These are phyloP conservation scores for Mucor piriformis DNA, from an alignment of 371 early-diverging fungal species.

Conservation along the genomic window DNA sequence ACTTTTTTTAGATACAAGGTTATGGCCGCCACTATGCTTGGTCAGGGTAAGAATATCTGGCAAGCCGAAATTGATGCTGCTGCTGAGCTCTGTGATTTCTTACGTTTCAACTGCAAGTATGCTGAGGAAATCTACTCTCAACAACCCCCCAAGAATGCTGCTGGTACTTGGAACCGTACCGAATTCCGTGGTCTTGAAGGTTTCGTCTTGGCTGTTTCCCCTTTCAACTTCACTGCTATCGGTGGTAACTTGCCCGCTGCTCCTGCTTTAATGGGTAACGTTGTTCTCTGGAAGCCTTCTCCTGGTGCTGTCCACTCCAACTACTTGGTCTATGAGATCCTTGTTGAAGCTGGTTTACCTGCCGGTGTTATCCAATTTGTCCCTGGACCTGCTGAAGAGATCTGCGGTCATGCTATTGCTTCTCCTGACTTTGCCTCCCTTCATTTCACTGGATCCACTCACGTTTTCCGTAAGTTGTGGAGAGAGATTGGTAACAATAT, in stretches of 20 bases:
- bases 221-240: conserved; percentile 99
- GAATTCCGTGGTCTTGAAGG: conserved; percentile 97
- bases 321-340: conserved; percentile 87
- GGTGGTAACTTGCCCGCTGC: conserved; percentile 95
- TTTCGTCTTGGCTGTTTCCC: conserved; percentile 95
- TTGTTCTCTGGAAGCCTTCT: conserved; percentile 97
- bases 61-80: conserved; percentile 98
- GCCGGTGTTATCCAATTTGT: conserved; percentile 97
- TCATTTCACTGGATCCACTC: conserved; percentile 96
- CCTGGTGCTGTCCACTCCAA: conserved; percentile 88
- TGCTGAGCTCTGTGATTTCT: conserved; percentile 93
- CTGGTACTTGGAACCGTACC: conserved; percentile 91
- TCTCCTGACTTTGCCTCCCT: conserved; percentile 94
- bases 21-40: conserved; percentile 98
- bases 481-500: conserved; percentile 89
- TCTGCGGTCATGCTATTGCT: conserved; percentile 71
- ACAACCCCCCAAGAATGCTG: conserved; percentile 92
- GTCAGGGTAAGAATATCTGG: conserved; percentile 98
- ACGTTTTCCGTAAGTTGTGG: conserved; percentile 94
- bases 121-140: conserved; percentile 92
- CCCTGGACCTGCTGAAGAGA: conserved; percentile 86
- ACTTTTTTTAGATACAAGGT: conserved; percentile 70
- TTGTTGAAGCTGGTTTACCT: conserved; percentile 96
- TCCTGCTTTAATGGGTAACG: conserved; percentile 97
- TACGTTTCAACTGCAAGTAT: conserved; percentile 95